phyloP scores from a whole-genome alignment of 1,284 basidiomycete genomes.

The Ceratorhiza oryzae-sativae region DNA sequence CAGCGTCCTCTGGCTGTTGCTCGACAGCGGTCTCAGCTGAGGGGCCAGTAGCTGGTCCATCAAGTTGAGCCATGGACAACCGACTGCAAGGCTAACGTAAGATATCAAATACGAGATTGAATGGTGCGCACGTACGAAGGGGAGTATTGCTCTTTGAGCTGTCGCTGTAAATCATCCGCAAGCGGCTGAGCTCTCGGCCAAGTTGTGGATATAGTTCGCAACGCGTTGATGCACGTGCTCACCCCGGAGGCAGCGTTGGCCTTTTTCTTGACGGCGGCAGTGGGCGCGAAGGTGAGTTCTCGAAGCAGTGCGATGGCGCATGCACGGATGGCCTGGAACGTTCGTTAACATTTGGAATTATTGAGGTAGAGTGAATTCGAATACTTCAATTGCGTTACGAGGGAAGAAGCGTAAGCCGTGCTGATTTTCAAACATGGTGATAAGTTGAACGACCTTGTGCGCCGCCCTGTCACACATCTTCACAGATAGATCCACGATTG shows the following conservation, averaged over 20 bases:
- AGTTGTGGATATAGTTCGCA: not conserved
- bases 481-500: constrained; percentile 50
- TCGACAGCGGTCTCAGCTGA: not conserved
- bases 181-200: not conserved
- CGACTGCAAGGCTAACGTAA: not conserved
- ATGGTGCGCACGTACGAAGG: not conserved
- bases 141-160: not conserved
- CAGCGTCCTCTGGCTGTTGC: not conserved
- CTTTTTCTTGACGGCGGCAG: not conserved
- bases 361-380: too few species aligned
- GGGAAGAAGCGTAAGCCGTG: constrained; percentile 38
- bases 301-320: not conserved
- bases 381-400: constrained; percentile 13
- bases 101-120: not conserved
- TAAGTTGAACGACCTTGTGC: constrained; percentile 66
- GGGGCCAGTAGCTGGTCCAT: not conserved
- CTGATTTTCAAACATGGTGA: constrained; percentile 44
- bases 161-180: not conserved
- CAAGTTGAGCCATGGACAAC: not conserved
- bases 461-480: constrained; percentile 67
- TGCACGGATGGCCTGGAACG: not conserved
- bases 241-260: not conserved
- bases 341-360: too few species aligned
- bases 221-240: not conserved
- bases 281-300: not conserved